Base-by-base conservation (phyloP, 805 yeast species). In the Isabelozyma pseudorhagii region DNA sequence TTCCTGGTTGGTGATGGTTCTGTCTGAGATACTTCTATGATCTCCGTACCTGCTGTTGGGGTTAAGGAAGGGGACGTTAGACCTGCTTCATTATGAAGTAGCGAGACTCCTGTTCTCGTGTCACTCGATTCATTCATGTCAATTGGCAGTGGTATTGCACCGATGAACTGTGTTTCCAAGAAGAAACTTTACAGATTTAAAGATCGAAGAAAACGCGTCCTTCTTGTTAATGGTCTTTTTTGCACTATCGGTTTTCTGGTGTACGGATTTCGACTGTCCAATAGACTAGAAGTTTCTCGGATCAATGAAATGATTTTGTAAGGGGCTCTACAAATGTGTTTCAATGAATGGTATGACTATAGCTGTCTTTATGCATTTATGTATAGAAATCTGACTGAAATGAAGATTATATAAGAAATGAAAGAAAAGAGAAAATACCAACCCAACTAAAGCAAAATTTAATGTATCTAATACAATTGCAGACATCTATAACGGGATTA, bases 31-130 rank as follows among this genome's bases (percentile, higher is more conserved):
- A 38, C 8, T 38, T 38, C 40, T 11, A 38, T 38, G 11, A 14
- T 46, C 17, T 40, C 45, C 14, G 45, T 27, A 10, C 17, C 40
- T 11, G 18, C 45, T 14, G 27, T 27, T 21, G 47, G 47, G 6
- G 48, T 46, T 11, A 46, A 34, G 13, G 43, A 39, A 9, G 48
- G 48, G 1, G 48, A 46, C 18, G 42, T 25, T 10, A 38, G 44
- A 14, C 40, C 40, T 5, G 40, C 40, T 17, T 13, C 21, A 4
- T 31, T 31, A 2, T 31, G 5, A 13, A 31, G 36, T 8, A 31
- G 10, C 25, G 25, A 21, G 25, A 21, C 25, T 6, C 25, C 25
- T 21, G 25, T 21, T 31, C 10, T 31, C 36, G 10, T 9, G 3
- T 31, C n/a, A 13, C 36, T 13, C 10, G 36, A 31, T 31, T 31